Percentiles rank a stretch among this genome's conserved stretches.
These are phyloP conservation scores for Lolium rigidum DNA, from an alignment of 176 grass and related monocot genomes.

Conservation along the genomic window DNA sequence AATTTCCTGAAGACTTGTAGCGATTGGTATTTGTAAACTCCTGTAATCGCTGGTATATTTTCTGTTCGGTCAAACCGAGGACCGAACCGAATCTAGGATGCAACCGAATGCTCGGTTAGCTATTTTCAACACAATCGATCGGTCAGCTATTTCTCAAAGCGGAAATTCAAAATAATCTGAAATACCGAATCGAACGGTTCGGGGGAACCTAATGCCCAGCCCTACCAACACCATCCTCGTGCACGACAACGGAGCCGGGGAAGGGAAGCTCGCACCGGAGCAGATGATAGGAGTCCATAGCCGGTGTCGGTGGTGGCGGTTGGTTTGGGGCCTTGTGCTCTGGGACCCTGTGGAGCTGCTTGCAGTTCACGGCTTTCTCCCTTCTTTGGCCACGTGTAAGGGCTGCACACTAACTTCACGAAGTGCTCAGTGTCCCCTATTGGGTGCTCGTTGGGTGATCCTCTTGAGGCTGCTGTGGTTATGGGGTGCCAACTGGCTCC, in stretches of 20 bases:
- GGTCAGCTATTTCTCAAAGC: too few species aligned
- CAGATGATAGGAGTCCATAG: neutral
- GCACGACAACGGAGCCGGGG: neutral
- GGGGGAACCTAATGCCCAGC: too few species aligned
- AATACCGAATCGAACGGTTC: too few species aligned
- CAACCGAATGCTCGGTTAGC: too few species aligned
- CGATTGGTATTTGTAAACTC: too few species aligned
- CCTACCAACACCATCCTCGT: neutral
- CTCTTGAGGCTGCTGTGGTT: neutral
- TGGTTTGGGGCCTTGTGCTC: neutral
- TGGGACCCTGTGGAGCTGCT: neutral
- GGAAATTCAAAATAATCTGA: too few species aligned
- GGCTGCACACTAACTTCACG: neutral
- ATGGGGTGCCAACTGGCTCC: neutral
- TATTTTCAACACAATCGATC: too few species aligned
- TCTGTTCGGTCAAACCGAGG: too few species aligned
- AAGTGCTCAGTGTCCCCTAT: neutral
- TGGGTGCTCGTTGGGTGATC: neutral
- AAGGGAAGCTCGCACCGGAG: neutral
- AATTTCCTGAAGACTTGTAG: too few species aligned
- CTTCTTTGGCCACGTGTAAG: neutral
- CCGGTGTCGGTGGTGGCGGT: neutral
- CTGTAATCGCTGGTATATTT: too few species aligned
- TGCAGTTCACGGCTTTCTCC: neutral
- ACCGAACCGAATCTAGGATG: too few species aligned